Evolutionary conservation across 129 eudicot species (phyloP).

Genomic region (Escallonia rubra): DNA sequence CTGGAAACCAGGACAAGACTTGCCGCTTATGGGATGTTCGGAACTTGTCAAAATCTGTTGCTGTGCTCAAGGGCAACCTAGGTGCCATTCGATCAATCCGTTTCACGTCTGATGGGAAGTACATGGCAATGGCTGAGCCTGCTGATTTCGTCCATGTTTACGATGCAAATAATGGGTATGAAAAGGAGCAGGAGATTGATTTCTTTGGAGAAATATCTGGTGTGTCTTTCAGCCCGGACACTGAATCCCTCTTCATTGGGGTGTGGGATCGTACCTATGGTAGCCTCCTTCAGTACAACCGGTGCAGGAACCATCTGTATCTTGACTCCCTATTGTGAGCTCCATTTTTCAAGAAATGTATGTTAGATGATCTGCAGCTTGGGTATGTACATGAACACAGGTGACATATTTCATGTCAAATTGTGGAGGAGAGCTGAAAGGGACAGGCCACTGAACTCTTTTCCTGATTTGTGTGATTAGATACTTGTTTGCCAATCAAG

Average conservation of each 20-base stretch:
- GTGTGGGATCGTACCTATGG: constrained; percentile 89
- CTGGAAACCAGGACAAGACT: constrained; percentile 92
- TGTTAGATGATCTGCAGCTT: too few species aligned
- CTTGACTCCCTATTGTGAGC: constrained; percentile 21
- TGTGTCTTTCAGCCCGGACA: constrained; percentile 73
- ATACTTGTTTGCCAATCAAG: too few species aligned
- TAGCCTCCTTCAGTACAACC: constrained; percentile 67
- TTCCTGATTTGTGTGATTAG: too few species aligned
- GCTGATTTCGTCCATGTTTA: constrained; percentile 89
- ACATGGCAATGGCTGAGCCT: constrained; percentile 72
- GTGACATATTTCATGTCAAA: too few species aligned
- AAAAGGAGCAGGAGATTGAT: constrained; percentile 66
- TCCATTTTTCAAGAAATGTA: too few species aligned
- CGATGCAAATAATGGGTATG: constrained; percentile 31
- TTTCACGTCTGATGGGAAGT: constrained; percentile 72
- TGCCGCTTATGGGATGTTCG: constrained; percentile 83
- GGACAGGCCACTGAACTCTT: too few species aligned
- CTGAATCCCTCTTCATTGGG: constrained; percentile 64
- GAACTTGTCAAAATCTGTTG: constrained; percentile 45
- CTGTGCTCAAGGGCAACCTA: constrained; percentile 74
- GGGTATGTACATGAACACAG: too few species aligned
- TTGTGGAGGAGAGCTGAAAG: too few species aligned
- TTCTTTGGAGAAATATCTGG: constrained; percentile 91
- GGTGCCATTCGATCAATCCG: constrained; percentile 83
- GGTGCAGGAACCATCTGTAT: constrained; percentile 42